Percentiles rank a stretch among this genome's conserved stretches.
These are phyloP conservation scores for Bryoerythrophyllum caledonicum DNA, from an alignment of 225 moss, liverwort and hornwort genomes.

Conservation along the genomic window DNA sequence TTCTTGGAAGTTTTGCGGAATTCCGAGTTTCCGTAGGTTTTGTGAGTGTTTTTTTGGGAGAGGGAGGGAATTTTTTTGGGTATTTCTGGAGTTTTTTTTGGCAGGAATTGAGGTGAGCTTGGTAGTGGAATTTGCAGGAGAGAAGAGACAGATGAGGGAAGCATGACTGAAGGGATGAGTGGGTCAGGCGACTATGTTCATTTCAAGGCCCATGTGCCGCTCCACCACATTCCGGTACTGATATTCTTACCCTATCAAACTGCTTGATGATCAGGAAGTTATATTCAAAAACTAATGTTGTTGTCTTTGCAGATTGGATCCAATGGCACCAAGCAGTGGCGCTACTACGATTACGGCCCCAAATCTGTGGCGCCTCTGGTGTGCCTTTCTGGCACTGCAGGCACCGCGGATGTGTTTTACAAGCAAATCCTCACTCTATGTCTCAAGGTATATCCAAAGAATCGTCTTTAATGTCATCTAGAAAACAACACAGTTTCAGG, in stretches of 20 bases:
- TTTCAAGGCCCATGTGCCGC: constrained; percentile 95
- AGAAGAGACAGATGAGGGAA: constrained; percentile 48
- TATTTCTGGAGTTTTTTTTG: background rate
- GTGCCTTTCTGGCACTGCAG: constrained; percentile 88
- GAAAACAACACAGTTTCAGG: no score
- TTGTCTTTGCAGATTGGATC: constrained; percentile 59
- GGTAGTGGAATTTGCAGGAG: constrained; percentile 14
- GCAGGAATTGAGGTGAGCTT: constrained; percentile 14
- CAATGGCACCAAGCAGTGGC: constrained; percentile 84
- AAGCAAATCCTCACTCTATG: constrained; percentile 89
- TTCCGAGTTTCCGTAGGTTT: background rate
- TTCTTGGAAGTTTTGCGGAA: background rate
- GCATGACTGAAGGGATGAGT: constrained; percentile 76
- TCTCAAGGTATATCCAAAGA: constrained; percentile 70
- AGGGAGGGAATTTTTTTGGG: background rate
- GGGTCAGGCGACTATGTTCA: constrained; percentile 87
- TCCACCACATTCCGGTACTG: constrained; percentile 85
- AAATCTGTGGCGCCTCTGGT: constrained; percentile 84
- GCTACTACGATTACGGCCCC: constrained; percentile 91
- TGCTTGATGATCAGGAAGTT: background rate
- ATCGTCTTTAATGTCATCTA: background rate
- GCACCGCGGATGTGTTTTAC: constrained; percentile 96
- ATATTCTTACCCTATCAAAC: background rate
- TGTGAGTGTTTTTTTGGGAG: background rate
- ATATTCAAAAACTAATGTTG: background rate